phyloP scores from a whole-genome alignment of 495 filamentous ascomycete genomes.

The Penicillium tannophilum region DNA sequence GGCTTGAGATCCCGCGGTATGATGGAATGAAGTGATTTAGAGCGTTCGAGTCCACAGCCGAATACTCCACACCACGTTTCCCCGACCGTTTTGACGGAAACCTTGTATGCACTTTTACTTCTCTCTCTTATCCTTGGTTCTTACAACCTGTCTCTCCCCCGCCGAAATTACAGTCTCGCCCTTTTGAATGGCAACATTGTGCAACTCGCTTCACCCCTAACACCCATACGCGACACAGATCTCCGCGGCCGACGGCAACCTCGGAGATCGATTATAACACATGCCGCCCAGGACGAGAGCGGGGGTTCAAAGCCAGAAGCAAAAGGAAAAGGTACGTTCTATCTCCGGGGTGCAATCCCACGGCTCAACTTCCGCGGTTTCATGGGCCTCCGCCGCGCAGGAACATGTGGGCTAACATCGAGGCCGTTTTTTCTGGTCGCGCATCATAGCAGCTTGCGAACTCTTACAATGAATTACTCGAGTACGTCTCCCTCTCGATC shows the following conservation, averaged over 20 bases:
- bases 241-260: constrained; percentile 21
- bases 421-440: constrained; percentile 15
- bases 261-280: constrained; percentile 42
- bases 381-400: constrained; percentile 3
- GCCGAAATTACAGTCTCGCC: neutral
- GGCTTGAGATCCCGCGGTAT: neutral
- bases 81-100: neutral
- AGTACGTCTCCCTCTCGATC: constrained; percentile 58
- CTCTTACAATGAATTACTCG: constrained; percentile 93
- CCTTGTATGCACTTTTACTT: neutral
- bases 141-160: neutral
- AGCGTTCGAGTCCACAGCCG: constrained; percentile 19
- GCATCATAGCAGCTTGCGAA: constrained; percentile 73
- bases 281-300: constrained; percentile 74
- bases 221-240: constrained; percentile 32
- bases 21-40: neutral
- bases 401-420: constrained; percentile 21
- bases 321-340: constrained; percentile 81
- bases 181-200: constrained; percentile 32
- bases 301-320: constrained; percentile 89
- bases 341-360: neutral
- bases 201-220: constrained; percentile 17
- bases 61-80: constrained; percentile 27
- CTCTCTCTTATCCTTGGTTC: neutral
- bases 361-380: neutral